phyloP scores from a whole-genome alignment of 2,329 filamentous ascomycete species.

The Aspergillus tanneri region DNA sequence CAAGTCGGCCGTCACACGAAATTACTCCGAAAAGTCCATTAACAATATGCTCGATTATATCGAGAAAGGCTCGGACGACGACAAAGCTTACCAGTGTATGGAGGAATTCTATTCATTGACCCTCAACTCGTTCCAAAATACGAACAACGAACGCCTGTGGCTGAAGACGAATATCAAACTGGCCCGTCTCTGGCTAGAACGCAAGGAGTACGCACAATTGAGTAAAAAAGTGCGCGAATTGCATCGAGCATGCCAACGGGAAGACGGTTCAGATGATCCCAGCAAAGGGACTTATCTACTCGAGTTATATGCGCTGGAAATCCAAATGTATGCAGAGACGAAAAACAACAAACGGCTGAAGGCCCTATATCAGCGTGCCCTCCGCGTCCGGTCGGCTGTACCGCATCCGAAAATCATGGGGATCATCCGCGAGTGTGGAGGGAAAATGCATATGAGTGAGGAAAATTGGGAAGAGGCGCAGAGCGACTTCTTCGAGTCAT shows the following conservation, averaged over 20 bases:
- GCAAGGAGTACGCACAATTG: constrained; percentile 79
- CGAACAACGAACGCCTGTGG: constrained; percentile 96
- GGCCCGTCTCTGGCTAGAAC: constrained; percentile 83
- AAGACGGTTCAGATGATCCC: constrained; percentile 78
- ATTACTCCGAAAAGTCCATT: constrained; percentile 98
- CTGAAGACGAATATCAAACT: constrained; percentile 98
- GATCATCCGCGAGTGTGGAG: constrained; percentile 96
- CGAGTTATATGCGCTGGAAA: constrained; percentile 94
- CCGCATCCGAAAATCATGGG: constrained; percentile 99
- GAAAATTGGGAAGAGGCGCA: constrained; percentile 98
- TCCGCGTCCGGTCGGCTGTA: constrained; percentile 92
- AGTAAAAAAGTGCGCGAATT: constrained; percentile 83
- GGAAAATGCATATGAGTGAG: constrained; percentile 99
- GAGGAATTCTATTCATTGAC: constrained; percentile 94
- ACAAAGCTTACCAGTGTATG: constrained; percentile 75
- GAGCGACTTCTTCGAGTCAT: constrained; percentile 97
- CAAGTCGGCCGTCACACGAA: constrained; percentile 92
- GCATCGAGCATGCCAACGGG: constrained; percentile 81
- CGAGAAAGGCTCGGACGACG: constrained; percentile 79
- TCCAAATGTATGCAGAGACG: constrained; percentile 97
- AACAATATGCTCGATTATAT: constrained; percentile 99
- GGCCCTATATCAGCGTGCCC: constrained; percentile 82
- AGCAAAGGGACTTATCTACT: constrained; percentile 95
- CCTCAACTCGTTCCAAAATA: constrained; percentile 90
- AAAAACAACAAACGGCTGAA: constrained; percentile 98